A percentile compares a stretch with the other conserved stretches of the same genome.
phyloP scores from a whole-genome alignment of 2,329 filamentous ascomycete species.

The Teratosphaeria gauchensis region DNA sequence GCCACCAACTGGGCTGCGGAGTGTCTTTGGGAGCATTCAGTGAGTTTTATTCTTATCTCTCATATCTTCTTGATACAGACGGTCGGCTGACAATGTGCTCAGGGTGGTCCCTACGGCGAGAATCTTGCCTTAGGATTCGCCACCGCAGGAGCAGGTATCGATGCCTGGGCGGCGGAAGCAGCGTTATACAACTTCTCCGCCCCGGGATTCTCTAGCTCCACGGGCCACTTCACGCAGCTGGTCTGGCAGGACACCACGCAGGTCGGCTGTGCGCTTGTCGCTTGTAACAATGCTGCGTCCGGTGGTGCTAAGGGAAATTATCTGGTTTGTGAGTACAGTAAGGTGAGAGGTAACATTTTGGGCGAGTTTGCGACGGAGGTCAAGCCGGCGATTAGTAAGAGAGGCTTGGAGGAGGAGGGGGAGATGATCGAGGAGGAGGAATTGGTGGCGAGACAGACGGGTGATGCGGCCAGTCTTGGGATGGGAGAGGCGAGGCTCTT shows the following conservation, averaged over 20 bases:
- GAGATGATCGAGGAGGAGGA: slow-evolving; percentile 1
- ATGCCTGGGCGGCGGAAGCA: slow-evolving; percentile 24
- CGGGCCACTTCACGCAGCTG: slow-evolving; percentile 27
- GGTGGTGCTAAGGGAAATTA: slow-evolving; percentile 16
- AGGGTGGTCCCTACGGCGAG: slow-evolving; percentile 24
- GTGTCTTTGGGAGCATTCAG: slow-evolving; percentile 24
- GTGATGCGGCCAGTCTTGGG: neutral
- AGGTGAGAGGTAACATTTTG: slow-evolving; percentile 26
- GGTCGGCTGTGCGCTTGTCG: slow-evolving; percentile 19
- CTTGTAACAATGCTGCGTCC: slow-evolving; percentile 11
- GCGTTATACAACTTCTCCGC: slow-evolving; percentile 19
- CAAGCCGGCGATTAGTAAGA: slow-evolving; percentile 10
- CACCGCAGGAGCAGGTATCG: slow-evolving; percentile 15
- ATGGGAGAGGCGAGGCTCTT: neutral
- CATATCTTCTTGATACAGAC: neutral
- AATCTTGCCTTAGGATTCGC: slow-evolving; percentile 21
- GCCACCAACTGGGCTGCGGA: slow-evolving; percentile 18
- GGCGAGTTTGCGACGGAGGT: slow-evolving; percentile 28
- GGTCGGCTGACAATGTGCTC: neutral
- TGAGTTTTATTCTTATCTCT: slow-evolving; percentile 1
- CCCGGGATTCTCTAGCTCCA: slow-evolving; percentile 15
- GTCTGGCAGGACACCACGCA: slow-evolving; percentile 23
- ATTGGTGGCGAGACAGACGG: slow-evolving; percentile 6
- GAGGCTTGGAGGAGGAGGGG: slow-evolving; percentile 10
- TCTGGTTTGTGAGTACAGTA: slow-evolving; percentile 31